These are phyloP conservation scores for Stereum hirsutum DNA, from an alignment of 1,284 basidiomycete species.

Conservation along the genomic window DNA sequence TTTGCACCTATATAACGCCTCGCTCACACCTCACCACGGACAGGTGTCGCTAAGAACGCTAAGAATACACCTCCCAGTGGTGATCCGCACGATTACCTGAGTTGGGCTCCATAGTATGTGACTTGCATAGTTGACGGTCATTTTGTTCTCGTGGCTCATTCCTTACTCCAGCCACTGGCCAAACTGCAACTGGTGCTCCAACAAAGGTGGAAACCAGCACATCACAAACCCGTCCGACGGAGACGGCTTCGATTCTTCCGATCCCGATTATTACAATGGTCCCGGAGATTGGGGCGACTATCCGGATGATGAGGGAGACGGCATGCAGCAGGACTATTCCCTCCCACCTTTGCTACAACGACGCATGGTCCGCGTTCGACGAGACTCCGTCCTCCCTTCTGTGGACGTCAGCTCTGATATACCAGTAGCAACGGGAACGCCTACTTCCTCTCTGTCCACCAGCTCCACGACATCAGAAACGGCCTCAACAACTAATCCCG, in stretches of 20 bases:
- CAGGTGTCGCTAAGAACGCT: slow-evolving; percentile 16
- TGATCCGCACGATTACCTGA: slow-evolving; percentile 40
- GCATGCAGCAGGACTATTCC: slow-evolving; percentile 10
- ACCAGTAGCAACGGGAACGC: slow-evolving; percentile 5
- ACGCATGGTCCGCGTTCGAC: slow-evolving; percentile 6
- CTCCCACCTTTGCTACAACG: background rate
- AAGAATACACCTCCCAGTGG: slow-evolving; percentile 23
- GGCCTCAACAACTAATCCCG: background rate
- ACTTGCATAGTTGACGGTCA: background rate
- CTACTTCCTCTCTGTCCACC: slow-evolving; percentile 16
- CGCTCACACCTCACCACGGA: too few relatives aligned
- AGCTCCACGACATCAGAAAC: slow-evolving; percentile 12
- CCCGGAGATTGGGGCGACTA: slow-evolving; percentile 2
- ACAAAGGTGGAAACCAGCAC: slow-evolving; percentile 17
- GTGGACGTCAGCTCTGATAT: slow-evolving; percentile 2
- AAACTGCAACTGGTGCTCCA: slow-evolving; percentile 34
- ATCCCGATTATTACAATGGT: slow-evolving; percentile 4
- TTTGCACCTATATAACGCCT: background rate
- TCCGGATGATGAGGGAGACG: slow-evolving; percentile 3
- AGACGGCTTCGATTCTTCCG: slow-evolving; percentile 5
- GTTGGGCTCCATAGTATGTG: slow-evolving; percentile 51
- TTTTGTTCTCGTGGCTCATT: background rate
- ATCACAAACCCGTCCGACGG: slow-evolving; percentile 15
- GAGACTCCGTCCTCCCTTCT: background rate
- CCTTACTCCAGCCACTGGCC: slow-evolving; percentile 43